phyloP scores from a whole-genome alignment of 345 rosid genomes.

The Euclidium syriacum region DNA sequence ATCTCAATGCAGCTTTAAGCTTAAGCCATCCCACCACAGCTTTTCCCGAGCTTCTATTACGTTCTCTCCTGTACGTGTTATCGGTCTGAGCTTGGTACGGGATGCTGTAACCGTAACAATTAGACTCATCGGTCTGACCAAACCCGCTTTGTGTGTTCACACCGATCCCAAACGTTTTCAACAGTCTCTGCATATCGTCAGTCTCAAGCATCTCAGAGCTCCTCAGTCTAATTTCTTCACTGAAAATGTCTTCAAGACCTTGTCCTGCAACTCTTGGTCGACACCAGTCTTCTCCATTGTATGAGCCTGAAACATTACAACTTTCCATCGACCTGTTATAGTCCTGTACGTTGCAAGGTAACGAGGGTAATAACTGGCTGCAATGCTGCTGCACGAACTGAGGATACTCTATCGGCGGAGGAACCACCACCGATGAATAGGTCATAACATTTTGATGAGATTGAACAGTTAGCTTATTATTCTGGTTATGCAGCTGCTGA shows the following conservation, averaged over 20 bases:
- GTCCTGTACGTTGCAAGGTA: constrained; percentile 37
- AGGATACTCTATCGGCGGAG: constrained; percentile 59
- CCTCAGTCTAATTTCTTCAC: constrained; percentile 67
- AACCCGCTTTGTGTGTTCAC: constrained; percentile 43
- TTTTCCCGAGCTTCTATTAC: constrained; percentile 61
- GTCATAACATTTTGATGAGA: constrained; percentile 34
- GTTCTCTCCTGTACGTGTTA: constrained; percentile 31
- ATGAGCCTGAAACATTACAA: constrained; percentile 32
- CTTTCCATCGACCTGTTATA: constrained; percentile 46
- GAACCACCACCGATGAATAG: constrained; percentile 37
- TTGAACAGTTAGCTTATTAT: constrained; percentile 36
- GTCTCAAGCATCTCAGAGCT: constrained; percentile 86
- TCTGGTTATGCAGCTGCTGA: constrained; percentile 14
- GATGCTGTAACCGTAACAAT: constrained; percentile 46
- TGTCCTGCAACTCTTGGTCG: constrained; percentile 39
- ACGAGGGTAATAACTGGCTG: constrained; percentile 35
- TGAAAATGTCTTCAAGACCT: constrained; percentile 53
- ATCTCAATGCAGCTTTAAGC: constrained; percentile 78
- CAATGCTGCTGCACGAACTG: constrained; percentile 35
- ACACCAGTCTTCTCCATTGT: constrained; percentile 62
- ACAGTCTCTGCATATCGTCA: constrained; percentile 87
- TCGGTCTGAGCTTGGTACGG: constrained; percentile 50
- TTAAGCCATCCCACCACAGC: constrained; percentile 97
- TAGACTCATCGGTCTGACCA: constrained; percentile 48
- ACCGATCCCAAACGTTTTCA: constrained; percentile 55